Base-by-base conservation (phyloP, 1,284 basidiomycete genomes). In the Neonothopanus nambi region DNA sequence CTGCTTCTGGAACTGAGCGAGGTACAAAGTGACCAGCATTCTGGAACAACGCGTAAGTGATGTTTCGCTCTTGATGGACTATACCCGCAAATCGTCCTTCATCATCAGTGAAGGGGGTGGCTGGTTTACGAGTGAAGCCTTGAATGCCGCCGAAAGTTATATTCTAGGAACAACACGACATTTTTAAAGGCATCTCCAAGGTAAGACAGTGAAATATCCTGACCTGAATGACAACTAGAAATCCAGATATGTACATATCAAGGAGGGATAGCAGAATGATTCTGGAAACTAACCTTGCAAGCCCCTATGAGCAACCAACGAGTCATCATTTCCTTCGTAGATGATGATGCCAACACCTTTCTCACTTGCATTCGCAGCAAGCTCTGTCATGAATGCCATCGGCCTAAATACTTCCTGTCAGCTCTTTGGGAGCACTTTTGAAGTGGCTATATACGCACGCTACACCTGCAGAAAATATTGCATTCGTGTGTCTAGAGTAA, bases 51-150 rank as follows among this genome's bases (percentile, higher is more conserved):
- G 65, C 68, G 57, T 77, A 81, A 3, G 72, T 74, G 63, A 74
- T 72, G 48, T 71, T 73, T n/a, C 78, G 74, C 58, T 81, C 79
- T 59, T 80, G 78, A 57, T 81, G 79, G 3, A 80, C 67, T 18
- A 80, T 72, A 0, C 80, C 79, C 0, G 69, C 75, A 54, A 73
- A 72, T 21, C 70, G 65, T 21, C 73, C 73, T 7, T 64, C 61
- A 42, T 77, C 76, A 26, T 76, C 74, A 49, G 64, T 69, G 70
- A 75, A 76, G 0, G 78, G 69, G 0, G 79, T 81, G 3, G 72
- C 67, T 0, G 80, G 79, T 47, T 68, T 63, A 42, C 70, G 67
- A 7, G 74, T 72, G 18, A 54, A 50, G 24, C 47, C 52, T 49
- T 49, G 52, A 11, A 42, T 44, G 11, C 52, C 52, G n/a, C 28